These are phyloP conservation scores for Sclerotiophoma versabilis DNA, from an alignment of 2,329 filamentous ascomycete genomes.

Conservation along the genomic window DNA sequence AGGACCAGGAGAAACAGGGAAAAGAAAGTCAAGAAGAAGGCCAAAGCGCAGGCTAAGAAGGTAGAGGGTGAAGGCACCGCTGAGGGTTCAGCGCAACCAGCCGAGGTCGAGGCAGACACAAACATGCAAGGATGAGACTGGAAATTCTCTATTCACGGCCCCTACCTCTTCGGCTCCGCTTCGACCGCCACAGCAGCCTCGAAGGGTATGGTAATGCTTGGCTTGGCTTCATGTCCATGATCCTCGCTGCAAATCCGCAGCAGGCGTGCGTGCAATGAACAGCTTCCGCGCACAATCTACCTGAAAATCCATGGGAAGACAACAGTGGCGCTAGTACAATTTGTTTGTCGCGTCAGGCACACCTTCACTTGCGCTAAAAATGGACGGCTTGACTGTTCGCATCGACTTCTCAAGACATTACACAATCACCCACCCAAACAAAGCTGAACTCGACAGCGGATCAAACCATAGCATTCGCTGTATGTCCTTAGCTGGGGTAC, in stretches of 20 bases:
- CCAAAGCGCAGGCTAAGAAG: constrained; percentile 45
- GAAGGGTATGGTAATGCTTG: too few species aligned
- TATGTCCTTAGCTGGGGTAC: not conserved
- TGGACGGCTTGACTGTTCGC: too few species aligned
- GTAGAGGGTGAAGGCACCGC: constrained; percentile 1
- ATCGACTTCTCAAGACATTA: not conserved
- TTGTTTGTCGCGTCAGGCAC: too few species aligned
- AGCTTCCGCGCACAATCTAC: not conserved
- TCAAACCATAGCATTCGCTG: not conserved
- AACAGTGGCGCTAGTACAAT: too few species aligned
- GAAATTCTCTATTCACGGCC: not conserved
- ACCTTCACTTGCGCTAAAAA: too few species aligned
- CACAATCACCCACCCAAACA: not conserved
- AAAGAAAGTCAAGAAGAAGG: constrained; percentile 50
- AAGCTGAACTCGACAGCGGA: not conserved
- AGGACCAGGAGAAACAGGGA: constrained; percentile 46
- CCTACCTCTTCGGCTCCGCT: not conserved
- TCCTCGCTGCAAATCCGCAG: too few species aligned
- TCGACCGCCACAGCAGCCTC: not conserved
- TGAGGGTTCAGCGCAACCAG: not conserved
- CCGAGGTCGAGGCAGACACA: not conserved
- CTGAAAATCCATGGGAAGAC: too few species aligned
- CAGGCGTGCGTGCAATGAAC: not conserved
- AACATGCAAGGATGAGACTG: constrained; percentile 8
- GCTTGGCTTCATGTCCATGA: too few species aligned